phyloP scores from a whole-genome alignment of 306 rosid species.

The Quercus glauca region DNA sequence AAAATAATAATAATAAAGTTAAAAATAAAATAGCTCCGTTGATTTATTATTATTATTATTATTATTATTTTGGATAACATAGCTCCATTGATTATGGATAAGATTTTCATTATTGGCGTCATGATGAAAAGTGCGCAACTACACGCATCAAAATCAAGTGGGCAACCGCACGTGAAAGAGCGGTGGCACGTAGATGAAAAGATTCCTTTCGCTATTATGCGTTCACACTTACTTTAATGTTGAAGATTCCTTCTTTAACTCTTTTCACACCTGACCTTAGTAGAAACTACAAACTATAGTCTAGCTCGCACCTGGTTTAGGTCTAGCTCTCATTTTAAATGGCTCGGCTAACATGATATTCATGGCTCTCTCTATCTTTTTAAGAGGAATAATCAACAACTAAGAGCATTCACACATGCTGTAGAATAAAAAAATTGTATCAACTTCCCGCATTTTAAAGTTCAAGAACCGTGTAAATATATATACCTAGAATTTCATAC shows the following conservation, averaged over 20 bases:
- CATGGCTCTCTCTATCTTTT: too few relatives aligned
- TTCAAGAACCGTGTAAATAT: too few relatives aligned
- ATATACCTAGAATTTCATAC: too few relatives aligned
- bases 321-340: background rate
- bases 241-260: constrained; percentile 12
- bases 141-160: background rate
- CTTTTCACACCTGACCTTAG: constrained; percentile 42
- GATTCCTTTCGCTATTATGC: constrained; percentile 39
- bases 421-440: too few relatives aligned
- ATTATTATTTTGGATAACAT: too few relatives aligned
- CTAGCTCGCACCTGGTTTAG: background rate
- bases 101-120: constrained; percentile 6
- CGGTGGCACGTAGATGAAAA: constrained; percentile 12
- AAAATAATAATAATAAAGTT: too few relatives aligned
- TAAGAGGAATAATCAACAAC: too few relatives aligned
- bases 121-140: background rate
- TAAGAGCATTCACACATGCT: too few relatives aligned
- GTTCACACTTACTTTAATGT: constrained; percentile 51
- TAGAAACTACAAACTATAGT: background rate
- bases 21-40: too few relatives aligned
- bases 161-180: constrained; percentile 28
- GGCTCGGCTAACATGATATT: too few relatives aligned
- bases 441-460: too few relatives aligned
- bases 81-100: background rate
- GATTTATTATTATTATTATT: too few relatives aligned